Base-by-base conservation (phyloP, 108 stramenopile genomes). In the Nitzschia palea region DNA sequence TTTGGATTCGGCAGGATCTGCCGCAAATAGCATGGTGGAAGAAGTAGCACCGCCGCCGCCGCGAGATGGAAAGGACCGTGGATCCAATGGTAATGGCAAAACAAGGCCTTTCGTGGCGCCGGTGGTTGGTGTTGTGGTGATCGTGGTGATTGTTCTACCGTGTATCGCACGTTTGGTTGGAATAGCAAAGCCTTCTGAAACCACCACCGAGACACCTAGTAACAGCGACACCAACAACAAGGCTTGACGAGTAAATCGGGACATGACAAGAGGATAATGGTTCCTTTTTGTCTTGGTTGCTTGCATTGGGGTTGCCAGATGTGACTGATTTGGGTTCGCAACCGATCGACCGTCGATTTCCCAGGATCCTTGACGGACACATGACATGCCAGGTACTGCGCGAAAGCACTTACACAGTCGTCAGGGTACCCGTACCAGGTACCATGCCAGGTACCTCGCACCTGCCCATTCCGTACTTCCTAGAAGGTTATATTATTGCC, bases 181-280 rank as follows among this genome's bases (percentile, higher is more conserved):
- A 55, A 30, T 5, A 5, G 29, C 34, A 42, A 64, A 64, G 1
- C 63, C 63, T 28, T 64, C 47, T 2, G 63, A 36, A 12, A 64
- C 10, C 2, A 48, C 63, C 28, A 50, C 63, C 30, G 63, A 64
- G 18, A 64, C 20, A 1, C 63, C 63, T 28, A 55, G 14, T 29
- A 55, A 29, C 22, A 55, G 17, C 4, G 26, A 29, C 18, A 55
- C 5, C 12, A 29, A 30, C 4, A 15, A 17, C 22, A 55, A 29
- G 6, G 50, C 50, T 14, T 12, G 12, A 42, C 9, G 12, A 12
- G 12, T 42, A 14, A 9, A 12, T 9, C 42, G 9, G 14, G 9
- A 12, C 12, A 9, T 42, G 42, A 9, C 14, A 42, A 9, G 9
- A 42, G 12, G 9, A 42, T 14, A 12, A 42, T 14, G n/a, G n/a